Conservation (phyloP, 1,284 basidiomycete genomes). For the Microstroma glucosiphilum region DNA sequence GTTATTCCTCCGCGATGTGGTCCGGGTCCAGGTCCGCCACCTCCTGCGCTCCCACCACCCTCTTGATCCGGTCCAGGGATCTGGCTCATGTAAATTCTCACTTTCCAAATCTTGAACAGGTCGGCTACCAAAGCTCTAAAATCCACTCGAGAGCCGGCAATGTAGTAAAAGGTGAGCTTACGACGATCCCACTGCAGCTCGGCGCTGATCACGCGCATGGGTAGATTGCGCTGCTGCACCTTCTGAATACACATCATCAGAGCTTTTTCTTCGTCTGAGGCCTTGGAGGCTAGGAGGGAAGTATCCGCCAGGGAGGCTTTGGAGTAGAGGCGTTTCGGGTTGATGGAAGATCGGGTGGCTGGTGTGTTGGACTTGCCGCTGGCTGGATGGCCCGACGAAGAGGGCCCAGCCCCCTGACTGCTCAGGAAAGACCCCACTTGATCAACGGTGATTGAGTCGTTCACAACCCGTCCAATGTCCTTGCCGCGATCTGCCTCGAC, state of each 20-base stretch:
- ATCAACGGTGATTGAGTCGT: constrained; percentile 60
- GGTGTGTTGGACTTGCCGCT: background rate
- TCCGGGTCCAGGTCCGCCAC: background rate
- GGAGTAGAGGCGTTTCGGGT: constrained; percentile 92
- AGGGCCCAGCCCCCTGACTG: constrained; percentile 24
- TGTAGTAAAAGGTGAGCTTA: constrained; percentile 95
- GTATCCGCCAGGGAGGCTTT: constrained; percentile 77
- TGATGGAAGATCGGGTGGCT: constrained; percentile 17
- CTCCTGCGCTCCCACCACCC: background rate
- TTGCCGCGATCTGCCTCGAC: constrained; percentile 94
- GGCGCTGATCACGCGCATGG: constrained; percentile 95
- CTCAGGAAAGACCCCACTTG: constrained; percentile 59
- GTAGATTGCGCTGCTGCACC: constrained; percentile 65
- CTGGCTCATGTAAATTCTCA: constrained; percentile 43
- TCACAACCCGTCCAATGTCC: constrained; percentile 73
- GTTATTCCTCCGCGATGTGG: background rate
- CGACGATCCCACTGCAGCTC: constrained; percentile 86
- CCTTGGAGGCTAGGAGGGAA: constrained; percentile 42
- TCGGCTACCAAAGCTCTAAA: constrained; percentile 92
- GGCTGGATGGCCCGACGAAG: constrained; percentile 2
- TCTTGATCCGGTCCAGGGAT: constrained; percentile 17
- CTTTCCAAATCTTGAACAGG: constrained; percentile 64
- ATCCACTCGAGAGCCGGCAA: constrained; percentile 91
- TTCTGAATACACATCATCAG: constrained; percentile 83
- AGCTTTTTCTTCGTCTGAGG: constrained; percentile 85